Base-by-base conservation (phyloP, 306 rosid genomes). In the Malus fusca region DNA sequence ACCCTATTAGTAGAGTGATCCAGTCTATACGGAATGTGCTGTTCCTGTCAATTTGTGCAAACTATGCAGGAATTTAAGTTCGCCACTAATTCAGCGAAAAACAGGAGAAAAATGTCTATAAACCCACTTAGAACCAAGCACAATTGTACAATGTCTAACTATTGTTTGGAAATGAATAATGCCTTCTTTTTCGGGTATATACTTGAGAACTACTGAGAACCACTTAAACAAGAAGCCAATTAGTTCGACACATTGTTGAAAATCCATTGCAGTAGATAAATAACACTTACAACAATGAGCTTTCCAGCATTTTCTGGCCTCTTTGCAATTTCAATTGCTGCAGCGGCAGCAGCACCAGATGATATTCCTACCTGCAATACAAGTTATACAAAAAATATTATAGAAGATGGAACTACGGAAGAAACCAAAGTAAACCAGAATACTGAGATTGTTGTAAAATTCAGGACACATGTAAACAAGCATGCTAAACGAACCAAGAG, bases 271-370 rank as follows among this genome's bases (percentile, higher is more conserved):
- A 40, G 67, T 2, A 2, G 52, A n/a, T 3, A 11, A 18, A 46
- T 13, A 67, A 65, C 75, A 84, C 98, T 88, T 90, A 95, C 98
- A 75, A 90, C 97, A 71, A 95, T 88, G 82, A 95, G 97, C 77
- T 95, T 95, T 78, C 98, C 98, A 35, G 89, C 90, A 83, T 89
- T 92, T 79, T 89, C 98, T 4, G 97, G 96, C 82, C 88, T 84
- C 81, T 80, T 86, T 31, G 96, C 98, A 67, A 95, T 64, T 89
- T 84, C 84, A 69, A 95, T 87, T 64, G 96, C 97, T 12, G 97
- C 98, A 0, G 97, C 97, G 0, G 98, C 92, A 0, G 98, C 98
- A 11, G 91, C 98, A 80, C 98, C 98, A 1, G 98, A 95, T 82
- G 98, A 95, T 84, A 95, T 95, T 72, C 98, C 98, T 10, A 88